Evolutionary conservation across 108 stramenopile species (phyloP).

Genomic region (Fragilariopsis cylindrus): DNA sequence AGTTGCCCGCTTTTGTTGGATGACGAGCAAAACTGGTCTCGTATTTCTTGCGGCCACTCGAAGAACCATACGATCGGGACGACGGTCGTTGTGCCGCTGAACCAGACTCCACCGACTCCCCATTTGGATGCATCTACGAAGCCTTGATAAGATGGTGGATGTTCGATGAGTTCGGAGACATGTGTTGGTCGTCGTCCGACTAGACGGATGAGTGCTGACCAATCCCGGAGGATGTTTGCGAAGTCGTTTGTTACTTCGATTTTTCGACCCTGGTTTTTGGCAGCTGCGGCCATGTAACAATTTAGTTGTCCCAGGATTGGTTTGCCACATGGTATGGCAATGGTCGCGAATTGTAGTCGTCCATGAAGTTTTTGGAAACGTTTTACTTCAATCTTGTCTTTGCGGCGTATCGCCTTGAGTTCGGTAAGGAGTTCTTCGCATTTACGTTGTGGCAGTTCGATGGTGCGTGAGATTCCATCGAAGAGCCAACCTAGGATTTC

Average conservation of each 20-base stretch:
- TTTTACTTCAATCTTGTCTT: neutral
- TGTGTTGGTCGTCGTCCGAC: neutral
- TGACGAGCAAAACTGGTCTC: neutral
- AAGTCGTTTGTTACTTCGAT: neutral
- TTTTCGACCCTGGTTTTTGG: neutral
- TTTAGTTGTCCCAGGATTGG: neutral
- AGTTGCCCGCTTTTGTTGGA: neutral
- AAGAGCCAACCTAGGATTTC: no score
- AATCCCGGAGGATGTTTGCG: neutral
- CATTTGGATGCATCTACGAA: neutral
- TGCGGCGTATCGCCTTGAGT: neutral
- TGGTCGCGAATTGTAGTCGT: neutral
- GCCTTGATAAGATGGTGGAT: neutral
- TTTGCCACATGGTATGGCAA: neutral
- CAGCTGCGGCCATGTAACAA: neutral
- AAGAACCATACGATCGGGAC: neutral
- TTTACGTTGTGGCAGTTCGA: neutral
- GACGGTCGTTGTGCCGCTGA: neutral
- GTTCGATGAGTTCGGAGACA: neutral
- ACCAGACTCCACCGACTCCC: neutral
- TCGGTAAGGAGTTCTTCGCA: neutral
- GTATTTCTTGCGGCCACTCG: neutral
- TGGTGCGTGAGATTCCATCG: neutral
- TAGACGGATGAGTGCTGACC: neutral
- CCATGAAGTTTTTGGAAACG: neutral